phyloP scores from a whole-genome alignment of 441 rosid species.

The Gossypium davidsonii region DNA sequence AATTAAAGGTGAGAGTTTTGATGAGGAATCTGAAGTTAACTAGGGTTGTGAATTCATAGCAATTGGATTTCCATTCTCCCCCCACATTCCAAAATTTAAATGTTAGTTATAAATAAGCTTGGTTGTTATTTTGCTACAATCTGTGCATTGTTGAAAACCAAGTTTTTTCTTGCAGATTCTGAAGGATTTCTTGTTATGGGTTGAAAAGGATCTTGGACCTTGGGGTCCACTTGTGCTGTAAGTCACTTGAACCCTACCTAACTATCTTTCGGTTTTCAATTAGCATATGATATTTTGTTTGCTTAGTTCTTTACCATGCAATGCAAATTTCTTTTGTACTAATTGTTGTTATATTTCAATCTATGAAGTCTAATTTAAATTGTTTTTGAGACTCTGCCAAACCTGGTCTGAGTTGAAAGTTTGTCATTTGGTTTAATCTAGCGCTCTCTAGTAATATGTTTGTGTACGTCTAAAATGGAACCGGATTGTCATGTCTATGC shows the following conservation, averaged over 20 bases:
- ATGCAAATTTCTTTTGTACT: neutral
- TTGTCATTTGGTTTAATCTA: neutral
- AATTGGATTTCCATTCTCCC: neutral
- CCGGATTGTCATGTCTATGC: neutral
- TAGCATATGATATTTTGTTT: neutral
- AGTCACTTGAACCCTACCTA: constrained; percentile 27
- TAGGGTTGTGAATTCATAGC: neutral
- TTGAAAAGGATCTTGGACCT: constrained; percentile 85
- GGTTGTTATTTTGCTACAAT: neutral
- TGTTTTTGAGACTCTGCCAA: neutral
- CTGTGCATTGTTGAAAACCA: constrained; percentile 14
- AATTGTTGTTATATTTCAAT: neutral
- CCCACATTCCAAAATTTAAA: neutral
- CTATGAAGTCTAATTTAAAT: neutral
- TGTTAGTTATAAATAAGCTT: neutral
- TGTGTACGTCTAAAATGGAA: neutral
- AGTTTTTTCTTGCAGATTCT: constrained; percentile 46
- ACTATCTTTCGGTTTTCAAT: neutral
- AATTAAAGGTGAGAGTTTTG: neutral
- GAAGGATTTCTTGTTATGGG: constrained; percentile 92
- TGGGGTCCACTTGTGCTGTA: constrained; percentile 97
- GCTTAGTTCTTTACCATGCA: neutral
- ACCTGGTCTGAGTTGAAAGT: constrained; percentile 1
- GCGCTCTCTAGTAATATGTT: neutral
- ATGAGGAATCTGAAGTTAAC: neutral